Conservation (phyloP, 805 yeast species). For the Candida yuanshanica region DNA sequence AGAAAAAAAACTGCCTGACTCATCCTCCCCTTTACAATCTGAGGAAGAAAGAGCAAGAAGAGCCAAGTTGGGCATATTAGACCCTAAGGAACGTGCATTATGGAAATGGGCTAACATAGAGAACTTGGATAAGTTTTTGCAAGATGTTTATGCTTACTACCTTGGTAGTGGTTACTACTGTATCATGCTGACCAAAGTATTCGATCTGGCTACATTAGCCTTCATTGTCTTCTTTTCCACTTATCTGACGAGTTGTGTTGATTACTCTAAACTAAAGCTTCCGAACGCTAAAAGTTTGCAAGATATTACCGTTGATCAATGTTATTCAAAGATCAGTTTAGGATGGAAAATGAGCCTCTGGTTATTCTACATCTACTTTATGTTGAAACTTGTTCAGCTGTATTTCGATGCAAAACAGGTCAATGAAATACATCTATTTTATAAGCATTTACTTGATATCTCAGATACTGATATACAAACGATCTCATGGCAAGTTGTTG, state of each 20-base stretch:
- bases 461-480: constrained; percentile 84
- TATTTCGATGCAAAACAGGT: constrained; percentile 62
- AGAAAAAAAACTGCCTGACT: constrained; percentile 2
- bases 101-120: constrained; percentile 98
- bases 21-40: not conserved
- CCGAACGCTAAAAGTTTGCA: constrained; percentile 19
- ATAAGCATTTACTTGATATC: constrained; percentile 62
- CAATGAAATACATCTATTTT: constrained; percentile 72
- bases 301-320: constrained; percentile 32
- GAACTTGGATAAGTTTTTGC: constrained; percentile 80
- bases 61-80: constrained; percentile 36
- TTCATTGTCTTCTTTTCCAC: constrained; percentile 79
- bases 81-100: constrained; percentile 70
- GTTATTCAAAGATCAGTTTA: constrained; percentile 41
- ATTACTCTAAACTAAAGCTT: constrained; percentile 43
- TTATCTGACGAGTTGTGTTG: constrained; percentile 77
- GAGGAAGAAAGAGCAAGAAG: constrained; percentile 22
- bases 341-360: constrained; percentile 56
- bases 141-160: constrained; percentile 79
- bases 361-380: constrained; percentile 50
- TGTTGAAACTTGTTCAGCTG: constrained; percentile 47
- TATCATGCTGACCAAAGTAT: constrained; percentile 57
- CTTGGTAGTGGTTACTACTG: constrained; percentile 80
- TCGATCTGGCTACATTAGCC: constrained; percentile 67
- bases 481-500: constrained; percentile 86